These are phyloP conservation scores for Tuber calosporum DNA, from an alignment of 495 filamentous ascomycete genomes.

Conservation along the genomic window DNA sequence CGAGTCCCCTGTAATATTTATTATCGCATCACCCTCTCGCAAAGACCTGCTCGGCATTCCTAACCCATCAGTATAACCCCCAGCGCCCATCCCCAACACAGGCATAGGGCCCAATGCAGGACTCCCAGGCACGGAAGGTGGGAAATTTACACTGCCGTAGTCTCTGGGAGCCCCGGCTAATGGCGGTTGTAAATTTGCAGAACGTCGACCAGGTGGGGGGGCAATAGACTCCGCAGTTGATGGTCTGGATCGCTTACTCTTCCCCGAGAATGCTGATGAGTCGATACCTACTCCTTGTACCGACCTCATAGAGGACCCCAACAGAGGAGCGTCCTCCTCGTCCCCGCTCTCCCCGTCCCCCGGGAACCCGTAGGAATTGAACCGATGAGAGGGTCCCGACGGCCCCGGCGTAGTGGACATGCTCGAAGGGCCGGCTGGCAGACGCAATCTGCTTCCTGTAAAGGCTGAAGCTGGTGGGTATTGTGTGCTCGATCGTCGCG, in stretches of 20 bases:
- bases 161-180: constrained; percentile 10
- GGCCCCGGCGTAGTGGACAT: constrained; percentile 9
- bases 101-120: constrained; percentile 51
- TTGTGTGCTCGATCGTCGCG: constrained; percentile 50
- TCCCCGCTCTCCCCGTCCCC: constrained; percentile 34
- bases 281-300: constrained; percentile 12
- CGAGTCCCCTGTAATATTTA: constrained; percentile 29
- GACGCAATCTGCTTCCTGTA: constrained; percentile 13
- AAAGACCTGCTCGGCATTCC: constrained; percentile 48
- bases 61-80: constrained; percentile 46
- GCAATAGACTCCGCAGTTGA: constrained; percentile 22
- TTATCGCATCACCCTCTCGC: constrained; percentile 46
- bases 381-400: constrained; percentile 26
- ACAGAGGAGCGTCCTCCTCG: constrained; percentile 56
- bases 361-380: constrained; percentile 14
- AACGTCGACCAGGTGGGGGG: background rate
- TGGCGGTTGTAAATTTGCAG: background rate
- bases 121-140: constrained; percentile 82
- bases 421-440: constrained; percentile 18
- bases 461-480: constrained; percentile 23
- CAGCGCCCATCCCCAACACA: constrained; percentile 20
- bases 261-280: constrained; percentile 25
- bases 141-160: constrained; percentile 65
- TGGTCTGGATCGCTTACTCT: constrained; percentile 26
- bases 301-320: constrained; percentile 43